These are phyloP conservation scores for Linnemannia hyalina DNA, from an alignment of 192 early-diverging fungal species.

Conservation along the genomic window DNA sequence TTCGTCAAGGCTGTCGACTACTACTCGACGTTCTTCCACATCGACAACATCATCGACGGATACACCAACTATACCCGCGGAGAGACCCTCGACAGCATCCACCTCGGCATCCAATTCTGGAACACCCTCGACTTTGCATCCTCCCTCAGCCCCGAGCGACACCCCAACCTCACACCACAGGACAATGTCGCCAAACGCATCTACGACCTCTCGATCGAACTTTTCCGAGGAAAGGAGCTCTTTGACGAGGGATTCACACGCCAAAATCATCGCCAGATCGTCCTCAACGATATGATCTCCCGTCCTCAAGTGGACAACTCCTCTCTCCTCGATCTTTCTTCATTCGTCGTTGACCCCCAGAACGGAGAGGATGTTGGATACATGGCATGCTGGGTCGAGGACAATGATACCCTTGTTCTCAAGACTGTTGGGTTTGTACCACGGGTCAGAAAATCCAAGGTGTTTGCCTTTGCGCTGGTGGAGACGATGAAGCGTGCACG, in stretches of 20 bases:
- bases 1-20: constrained; percentile 48
- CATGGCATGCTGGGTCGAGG: constrained; percentile 39
- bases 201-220: constrained; percentile 30
- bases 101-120: constrained; percentile 30
- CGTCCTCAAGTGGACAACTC: constrained; percentile 41
- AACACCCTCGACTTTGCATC: constrained; percentile 40
- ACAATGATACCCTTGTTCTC: constrained; percentile 26
- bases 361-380: constrained; percentile 44
- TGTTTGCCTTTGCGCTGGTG: constrained; percentile 19
- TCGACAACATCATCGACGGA: constrained; percentile 16
- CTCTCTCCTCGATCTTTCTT: constrained; percentile 40
- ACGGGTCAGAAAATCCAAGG: constrained; percentile 24
- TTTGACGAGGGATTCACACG: constrained; percentile 38
- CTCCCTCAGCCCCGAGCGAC: constrained; percentile 34
- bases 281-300: constrained; percentile 48
- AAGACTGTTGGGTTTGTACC: constrained; percentile 38
- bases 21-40: constrained; percentile 39
- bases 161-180: constrained; percentile 24
- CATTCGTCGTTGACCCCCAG: constrained; percentile 18
- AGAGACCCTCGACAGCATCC: not conserved
- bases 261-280: constrained; percentile 32
- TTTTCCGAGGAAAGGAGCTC: constrained; percentile 48
- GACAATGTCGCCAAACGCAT: constrained; percentile 43
- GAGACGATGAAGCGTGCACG: constrained; percentile 32
- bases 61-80: not conserved